Evolutionary conservation across 2,329 filamentous ascomycete species (phyloP), one percentile per base, ranked within the genome.

Genomic region (Periglandula ipomoeae): DNA sequence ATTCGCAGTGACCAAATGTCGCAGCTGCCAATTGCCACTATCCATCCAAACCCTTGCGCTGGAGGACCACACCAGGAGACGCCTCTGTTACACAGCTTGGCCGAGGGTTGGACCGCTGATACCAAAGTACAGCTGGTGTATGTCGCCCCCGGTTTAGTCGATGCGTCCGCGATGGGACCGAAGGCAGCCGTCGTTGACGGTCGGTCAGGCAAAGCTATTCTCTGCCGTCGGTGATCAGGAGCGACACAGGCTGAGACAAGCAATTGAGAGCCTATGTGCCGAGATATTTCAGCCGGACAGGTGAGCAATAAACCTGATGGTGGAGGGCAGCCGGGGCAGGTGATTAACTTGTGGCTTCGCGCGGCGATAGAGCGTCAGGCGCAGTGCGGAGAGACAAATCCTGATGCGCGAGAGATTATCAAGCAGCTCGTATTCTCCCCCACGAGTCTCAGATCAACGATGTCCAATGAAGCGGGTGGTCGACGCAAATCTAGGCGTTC

Each of bases 61-160:
- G n/a, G 8, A 48, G 55, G 58, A 63, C 62, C 60, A 64, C 63
- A 65, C 64, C 54, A 49, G 52, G 50, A 50, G 51, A 57, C 60
- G 56, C 59, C 59, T 58, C 51, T 17, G 63, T 65, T 46, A 55
- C 56, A 65, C 63, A 60, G 55, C 44, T 51, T 60, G 55, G 54
- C 55, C 56, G 51, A 57, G 55, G 19, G 58, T 46, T 44, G 41
- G 50, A 53, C 50, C 34, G 52, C 60, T 54, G 59, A 57, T 59
- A 54, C 57, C 58, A 52, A 53, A 55, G 56, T 57, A 56, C 59
- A 58, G 59, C 59, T 58, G 58, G 49, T 56, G 57, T 60, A 64
- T 68, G 59, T 55, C 53, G 61, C 52, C 53, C 49, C 20, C n/a
- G 23, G 37, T 43, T n/a, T 35, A 5, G 23, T 48, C 19, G 44